Evolutionary conservation across 2,329 filamentous ascomycete species (phyloP).

Genomic region (Fusarium lyarnte): DNA sequence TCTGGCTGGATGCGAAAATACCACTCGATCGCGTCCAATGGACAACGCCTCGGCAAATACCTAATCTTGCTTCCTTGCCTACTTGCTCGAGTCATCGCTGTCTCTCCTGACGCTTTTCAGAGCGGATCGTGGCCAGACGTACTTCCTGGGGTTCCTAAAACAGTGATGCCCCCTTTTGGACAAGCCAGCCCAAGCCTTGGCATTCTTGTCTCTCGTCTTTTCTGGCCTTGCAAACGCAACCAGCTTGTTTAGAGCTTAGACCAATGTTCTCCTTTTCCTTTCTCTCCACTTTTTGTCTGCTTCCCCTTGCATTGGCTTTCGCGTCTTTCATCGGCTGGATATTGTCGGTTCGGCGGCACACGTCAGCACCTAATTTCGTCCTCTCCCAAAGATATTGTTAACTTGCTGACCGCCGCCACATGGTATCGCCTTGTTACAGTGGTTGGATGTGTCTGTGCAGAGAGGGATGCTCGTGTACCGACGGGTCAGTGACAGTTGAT

Average conservation of each 20-base stretch:
- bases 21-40: background rate
- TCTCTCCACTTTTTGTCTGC: slow-evolving; percentile 14
- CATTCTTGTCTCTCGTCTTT: background rate
- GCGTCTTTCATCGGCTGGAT: background rate
- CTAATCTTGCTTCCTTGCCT: background rate
- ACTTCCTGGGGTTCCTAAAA: background rate
- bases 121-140: background rate
- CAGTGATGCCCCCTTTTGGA: slow-evolving; percentile 4
- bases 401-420: slow-evolving; percentile 6
- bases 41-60: background rate
- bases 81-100: background rate
- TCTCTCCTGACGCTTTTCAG: slow-evolving; percentile 12
- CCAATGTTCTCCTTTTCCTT: slow-evolving; percentile 7
- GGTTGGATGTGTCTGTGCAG: background rate
- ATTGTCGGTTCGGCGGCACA: slow-evolving; percentile 15
- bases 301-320: slow-evolving; percentile 22
- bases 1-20: slow-evolving; percentile 5
- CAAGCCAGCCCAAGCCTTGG: background rate
- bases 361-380: slow-evolving; percentile 42
- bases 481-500: background rate
- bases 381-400: background rate
- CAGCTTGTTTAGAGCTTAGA: background rate
- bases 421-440: slow-evolving; percentile 7
- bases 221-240: background rate
- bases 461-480: background rate